A percentile compares a stretch with the other conserved stretches of the same genome.
Evolutionary conservation across 345 rosid species (phyloP).

Genomic region (Clarkia xantiana): DNA sequence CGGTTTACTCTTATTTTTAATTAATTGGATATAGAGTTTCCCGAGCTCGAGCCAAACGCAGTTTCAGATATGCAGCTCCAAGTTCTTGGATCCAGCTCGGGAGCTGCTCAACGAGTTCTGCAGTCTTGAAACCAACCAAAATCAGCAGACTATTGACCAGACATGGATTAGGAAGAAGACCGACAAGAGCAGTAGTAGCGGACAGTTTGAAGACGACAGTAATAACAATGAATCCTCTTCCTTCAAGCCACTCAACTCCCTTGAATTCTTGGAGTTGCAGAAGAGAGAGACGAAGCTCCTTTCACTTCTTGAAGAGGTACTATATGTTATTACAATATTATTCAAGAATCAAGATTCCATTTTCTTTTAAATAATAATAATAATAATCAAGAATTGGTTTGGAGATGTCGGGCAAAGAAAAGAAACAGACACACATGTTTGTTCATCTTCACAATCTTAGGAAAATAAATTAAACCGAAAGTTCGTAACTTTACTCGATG

Average conservation of each 20-base stretch:
- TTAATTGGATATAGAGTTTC: no score
- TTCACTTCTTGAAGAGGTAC: conserved; percentile 95
- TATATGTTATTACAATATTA: not conserved
- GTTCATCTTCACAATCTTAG: not conserved
- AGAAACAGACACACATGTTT: not conserved
- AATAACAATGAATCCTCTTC: conserved; percentile 33
- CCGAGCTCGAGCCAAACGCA: conserved; percentile 11
- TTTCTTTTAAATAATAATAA: no score
- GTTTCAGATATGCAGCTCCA: conserved; percentile 53
- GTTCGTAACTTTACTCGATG: conserved; percentile 10
- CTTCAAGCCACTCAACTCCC: conserved; percentile 52
- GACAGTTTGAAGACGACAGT: conserved; percentile 40
- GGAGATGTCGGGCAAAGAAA: no score
- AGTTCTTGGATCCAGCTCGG: conserved; percentile 58
- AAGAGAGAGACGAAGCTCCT: conserved; percentile 79
- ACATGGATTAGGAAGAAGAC: conserved; percentile 20
- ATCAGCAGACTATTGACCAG: conserved; percentile 12
- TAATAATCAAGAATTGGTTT: no score
- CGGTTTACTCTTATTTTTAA: no score
- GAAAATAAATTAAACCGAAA: conserved; percentile 1
- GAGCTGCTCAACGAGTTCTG: conserved; percentile 88
- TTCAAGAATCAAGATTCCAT: no score
- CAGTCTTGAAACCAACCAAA: conserved; percentile 54
- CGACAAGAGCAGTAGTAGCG: conserved; percentile 35
- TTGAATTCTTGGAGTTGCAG: conserved; percentile 81